phyloP scores from a whole-genome alignment of 345 rosid genomes.

The Lenwebbia sp. region DNA sequence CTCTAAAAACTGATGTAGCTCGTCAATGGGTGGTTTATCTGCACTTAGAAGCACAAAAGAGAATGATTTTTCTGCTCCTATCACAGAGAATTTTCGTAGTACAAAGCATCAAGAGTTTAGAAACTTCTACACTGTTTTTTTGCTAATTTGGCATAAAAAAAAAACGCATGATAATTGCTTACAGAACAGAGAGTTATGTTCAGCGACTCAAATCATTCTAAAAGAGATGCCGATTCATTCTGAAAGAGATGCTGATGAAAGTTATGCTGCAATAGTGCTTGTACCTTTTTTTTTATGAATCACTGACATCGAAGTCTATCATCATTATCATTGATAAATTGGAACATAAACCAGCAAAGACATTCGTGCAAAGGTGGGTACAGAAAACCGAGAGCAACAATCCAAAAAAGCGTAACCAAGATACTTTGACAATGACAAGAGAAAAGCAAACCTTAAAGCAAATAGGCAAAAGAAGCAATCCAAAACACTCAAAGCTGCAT shows the following conservation, averaged over 20 bases:
- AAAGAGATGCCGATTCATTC: background rate
- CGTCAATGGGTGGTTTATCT: constrained; percentile 43
- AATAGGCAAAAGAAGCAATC: background rate
- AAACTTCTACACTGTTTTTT: background rate
- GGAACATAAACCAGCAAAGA: background rate
- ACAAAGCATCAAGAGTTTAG: background rate
- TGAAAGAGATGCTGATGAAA: background rate
- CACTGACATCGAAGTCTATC: background rate
- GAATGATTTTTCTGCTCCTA: background rate
- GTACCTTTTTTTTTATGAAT: background rate
- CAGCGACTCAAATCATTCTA: background rate
- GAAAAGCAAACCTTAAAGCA: background rate
- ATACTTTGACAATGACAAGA: background rate
- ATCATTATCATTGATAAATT: background rate
- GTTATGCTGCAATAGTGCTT: background rate
- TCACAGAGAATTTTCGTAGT: background rate
- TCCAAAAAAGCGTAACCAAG: background rate
- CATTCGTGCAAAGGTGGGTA: background rate
- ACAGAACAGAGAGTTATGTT: background rate
- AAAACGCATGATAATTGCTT: background rate
- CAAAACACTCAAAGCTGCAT: background rate
- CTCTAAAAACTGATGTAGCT: constrained; percentile 44
- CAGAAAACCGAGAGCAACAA: background rate
- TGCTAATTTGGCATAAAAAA: background rate
- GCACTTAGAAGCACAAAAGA: background rate